These are phyloP conservation scores for Chlamydomonas schloesseri DNA, from an alignment of 139 green algal genomes.

Conservation along the genomic window DNA sequence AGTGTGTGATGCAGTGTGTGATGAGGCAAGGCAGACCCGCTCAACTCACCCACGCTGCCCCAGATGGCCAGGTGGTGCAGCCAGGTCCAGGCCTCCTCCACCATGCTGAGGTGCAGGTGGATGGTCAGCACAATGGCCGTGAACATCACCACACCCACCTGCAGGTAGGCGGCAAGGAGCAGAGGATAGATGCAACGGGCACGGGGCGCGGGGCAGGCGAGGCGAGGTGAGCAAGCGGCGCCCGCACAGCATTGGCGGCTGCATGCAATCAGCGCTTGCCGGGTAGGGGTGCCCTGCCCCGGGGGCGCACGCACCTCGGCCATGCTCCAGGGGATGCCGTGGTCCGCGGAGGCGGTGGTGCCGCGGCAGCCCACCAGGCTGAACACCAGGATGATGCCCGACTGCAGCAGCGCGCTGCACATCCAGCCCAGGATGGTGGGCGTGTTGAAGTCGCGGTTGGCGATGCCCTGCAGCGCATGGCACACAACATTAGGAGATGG, in stretches of 20 bases:
- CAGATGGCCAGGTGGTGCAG: conserved; percentile 76
- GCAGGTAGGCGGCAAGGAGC: conserved; percentile 45
- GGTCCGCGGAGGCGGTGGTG: background rate
- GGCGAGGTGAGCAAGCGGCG: background rate
- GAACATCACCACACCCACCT: conserved; percentile 76
- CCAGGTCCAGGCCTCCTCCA: conserved; percentile 69
- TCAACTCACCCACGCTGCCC: conserved; percentile 57
- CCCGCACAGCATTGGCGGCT: too few species aligned
- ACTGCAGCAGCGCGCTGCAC: conserved; percentile 56
- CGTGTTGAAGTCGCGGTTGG: conserved; percentile 72
- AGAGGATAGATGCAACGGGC: background rate
- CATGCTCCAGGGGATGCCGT: background rate
- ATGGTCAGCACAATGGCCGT: conserved; percentile 73
- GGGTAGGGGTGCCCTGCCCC: background rate
- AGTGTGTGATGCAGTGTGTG: too few species aligned
- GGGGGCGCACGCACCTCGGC: conserved; percentile 68
- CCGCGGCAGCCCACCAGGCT: conserved; percentile 39
- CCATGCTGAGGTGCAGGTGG: conserved; percentile 66
- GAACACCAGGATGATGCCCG: conserved; percentile 58
- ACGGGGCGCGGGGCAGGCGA: background rate
- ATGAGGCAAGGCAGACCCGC: too few species aligned
- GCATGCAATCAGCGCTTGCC: too few species aligned
- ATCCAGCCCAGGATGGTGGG: conserved; percentile 67
- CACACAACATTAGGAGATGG: too few species aligned
- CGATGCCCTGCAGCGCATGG: background rate